phyloP scores from a whole-genome alignment of 768 basidiomycete genomes.

The Termitomyces sp. region DNA sequence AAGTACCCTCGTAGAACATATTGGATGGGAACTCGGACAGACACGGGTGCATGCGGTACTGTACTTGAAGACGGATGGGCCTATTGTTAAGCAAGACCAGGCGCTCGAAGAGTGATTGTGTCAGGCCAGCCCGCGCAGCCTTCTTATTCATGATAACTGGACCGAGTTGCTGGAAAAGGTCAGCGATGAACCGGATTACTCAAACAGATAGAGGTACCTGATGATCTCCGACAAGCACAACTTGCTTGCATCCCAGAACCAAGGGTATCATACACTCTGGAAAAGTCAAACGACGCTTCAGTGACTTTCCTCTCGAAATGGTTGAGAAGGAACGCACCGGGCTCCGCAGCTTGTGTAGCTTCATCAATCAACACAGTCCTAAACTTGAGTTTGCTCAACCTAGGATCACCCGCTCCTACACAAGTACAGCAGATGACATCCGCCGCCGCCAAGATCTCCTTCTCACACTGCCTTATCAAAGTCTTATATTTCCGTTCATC shows the following conservation, averaged over 20 bases:
- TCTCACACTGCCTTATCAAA: constrained; percentile 90
- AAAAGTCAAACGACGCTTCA: constrained; percentile 6
- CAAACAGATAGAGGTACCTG: constrained; percentile 31
- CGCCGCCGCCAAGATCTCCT: constrained; percentile 91
- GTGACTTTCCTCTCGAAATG: not conserved
- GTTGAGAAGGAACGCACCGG: constrained; percentile 50
- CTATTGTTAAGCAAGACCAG: constrained; percentile 93
- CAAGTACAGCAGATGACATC: constrained; percentile 99
- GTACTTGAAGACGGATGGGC: constrained; percentile 97
- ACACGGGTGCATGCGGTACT: constrained; percentile 99
- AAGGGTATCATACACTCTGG: constrained; percentile 99
- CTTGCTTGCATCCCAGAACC: constrained; percentile 96
- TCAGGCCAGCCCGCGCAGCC: constrained; percentile 96
- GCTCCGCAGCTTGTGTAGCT: constrained; percentile 97
- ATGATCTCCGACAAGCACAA: constrained; percentile 96
- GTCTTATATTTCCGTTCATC: constrained; percentile 99
- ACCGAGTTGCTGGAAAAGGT: constrained; percentile 74
- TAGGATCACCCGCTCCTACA: constrained; percentile 95
- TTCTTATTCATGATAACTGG: constrained; percentile 99
- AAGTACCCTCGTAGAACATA: constrained; percentile 99
- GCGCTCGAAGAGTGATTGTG: constrained; percentile 96
- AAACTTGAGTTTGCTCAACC: constrained; percentile 96
- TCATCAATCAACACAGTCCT: constrained; percentile 98
- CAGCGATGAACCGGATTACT: not conserved
- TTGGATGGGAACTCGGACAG: constrained; percentile 99